Percentiles rank a stretch among this genome's conserved stretches.
Evolutionary conservation across 495 filamentous ascomycete genomes (phyloP).

Genomic region (Annulohypoxylon moriforme): DNA sequence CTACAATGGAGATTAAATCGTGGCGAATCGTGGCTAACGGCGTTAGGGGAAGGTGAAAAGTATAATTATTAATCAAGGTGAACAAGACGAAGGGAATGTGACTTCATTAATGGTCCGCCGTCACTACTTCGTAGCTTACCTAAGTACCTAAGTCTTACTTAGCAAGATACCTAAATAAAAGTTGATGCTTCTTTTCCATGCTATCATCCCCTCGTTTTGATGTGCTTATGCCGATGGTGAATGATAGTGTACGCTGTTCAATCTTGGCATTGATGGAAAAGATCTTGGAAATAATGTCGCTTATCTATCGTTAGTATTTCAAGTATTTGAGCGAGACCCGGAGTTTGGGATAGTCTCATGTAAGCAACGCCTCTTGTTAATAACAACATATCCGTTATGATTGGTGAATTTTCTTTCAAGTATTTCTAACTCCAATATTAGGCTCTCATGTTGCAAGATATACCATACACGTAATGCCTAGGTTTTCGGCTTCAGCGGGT

Average conservation of each 20-base stretch:
- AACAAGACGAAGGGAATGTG: neutral
- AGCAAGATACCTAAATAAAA: slow-evolving; percentile 21
- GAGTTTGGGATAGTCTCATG: neutral
- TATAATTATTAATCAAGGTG: slow-evolving; percentile 6
- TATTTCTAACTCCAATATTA: neutral
- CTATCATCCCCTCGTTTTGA: neutral
- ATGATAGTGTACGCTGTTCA: no score
- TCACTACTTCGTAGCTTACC: slow-evolving; percentile 5
- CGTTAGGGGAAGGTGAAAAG: neutral
- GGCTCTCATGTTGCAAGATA: neutral
- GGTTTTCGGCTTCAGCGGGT: neutral
- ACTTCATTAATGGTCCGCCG: neutral
- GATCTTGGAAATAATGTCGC: no score
- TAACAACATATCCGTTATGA: no score
- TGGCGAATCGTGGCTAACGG: neutral
- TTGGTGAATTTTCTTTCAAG: neutral
- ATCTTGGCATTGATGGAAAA: no score
- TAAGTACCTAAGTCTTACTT: neutral
- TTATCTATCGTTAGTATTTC: neutral
- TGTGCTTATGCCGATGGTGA: no score
- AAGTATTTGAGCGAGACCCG: neutral
- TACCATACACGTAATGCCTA: neutral
- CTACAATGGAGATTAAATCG: slow-evolving; percentile 38
- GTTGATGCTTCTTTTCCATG: slow-evolving; percentile 15
- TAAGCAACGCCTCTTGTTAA: no score